These are phyloP conservation scores for Phanerochaete sordida DNA, from an alignment of 768 basidiomycete genomes.

Conservation along the genomic window DNA sequence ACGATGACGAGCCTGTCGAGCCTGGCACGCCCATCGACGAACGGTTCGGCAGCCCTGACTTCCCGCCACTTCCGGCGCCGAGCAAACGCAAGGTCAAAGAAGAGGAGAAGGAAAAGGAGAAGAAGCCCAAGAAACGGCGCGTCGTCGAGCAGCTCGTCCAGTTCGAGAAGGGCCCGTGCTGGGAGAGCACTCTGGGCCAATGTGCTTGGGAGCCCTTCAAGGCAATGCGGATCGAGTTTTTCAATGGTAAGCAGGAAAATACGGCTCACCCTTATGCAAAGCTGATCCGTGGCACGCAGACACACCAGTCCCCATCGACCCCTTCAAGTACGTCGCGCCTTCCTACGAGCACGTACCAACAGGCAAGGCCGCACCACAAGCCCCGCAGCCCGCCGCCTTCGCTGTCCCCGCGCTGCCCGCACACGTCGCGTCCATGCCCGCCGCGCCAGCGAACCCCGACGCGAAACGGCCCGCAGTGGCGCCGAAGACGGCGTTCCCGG, in stretches of 20 bases:
- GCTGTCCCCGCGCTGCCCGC: slow-evolving; percentile 37
- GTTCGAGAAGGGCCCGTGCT: slow-evolving; percentile 78
- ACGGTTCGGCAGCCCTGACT: slow-evolving; percentile 29
- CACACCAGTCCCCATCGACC: slow-evolving; percentile 68
- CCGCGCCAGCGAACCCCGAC: slow-evolving; percentile 9
- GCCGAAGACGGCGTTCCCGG: slow-evolving; percentile 66
- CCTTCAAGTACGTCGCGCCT: slow-evolving; percentile 68
- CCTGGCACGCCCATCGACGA: slow-evolving; percentile 38
- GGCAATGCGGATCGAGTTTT: slow-evolving; percentile 70
- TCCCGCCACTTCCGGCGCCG: slow-evolving; percentile 32
- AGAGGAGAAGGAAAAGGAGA: slow-evolving; percentile 39
- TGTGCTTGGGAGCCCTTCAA: slow-evolving; percentile 71
- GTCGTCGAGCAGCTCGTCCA: slow-evolving; percentile 77
- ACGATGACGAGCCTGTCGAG: slow-evolving; percentile 58
- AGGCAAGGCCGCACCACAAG: slow-evolving; percentile 9
- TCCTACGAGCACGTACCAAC: slow-evolving; percentile 35
- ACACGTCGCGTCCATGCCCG: slow-evolving; percentile 4
- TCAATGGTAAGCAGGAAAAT: slow-evolving; percentile 71
- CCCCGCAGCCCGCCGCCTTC: slow-evolving; percentile 31
- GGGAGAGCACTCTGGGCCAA: slow-evolving; percentile 66
- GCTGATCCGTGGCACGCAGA: slow-evolving; percentile 39
- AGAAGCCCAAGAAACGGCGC: slow-evolving; percentile 66
- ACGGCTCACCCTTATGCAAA: not conserved
- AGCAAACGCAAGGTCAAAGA: slow-evolving; percentile 66
- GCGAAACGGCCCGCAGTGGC: slow-evolving; percentile 22